Evolutionary conservation across 352 stramenopile genomes (phyloP).

Genomic region (Paralagenidium karlingii): DNA sequence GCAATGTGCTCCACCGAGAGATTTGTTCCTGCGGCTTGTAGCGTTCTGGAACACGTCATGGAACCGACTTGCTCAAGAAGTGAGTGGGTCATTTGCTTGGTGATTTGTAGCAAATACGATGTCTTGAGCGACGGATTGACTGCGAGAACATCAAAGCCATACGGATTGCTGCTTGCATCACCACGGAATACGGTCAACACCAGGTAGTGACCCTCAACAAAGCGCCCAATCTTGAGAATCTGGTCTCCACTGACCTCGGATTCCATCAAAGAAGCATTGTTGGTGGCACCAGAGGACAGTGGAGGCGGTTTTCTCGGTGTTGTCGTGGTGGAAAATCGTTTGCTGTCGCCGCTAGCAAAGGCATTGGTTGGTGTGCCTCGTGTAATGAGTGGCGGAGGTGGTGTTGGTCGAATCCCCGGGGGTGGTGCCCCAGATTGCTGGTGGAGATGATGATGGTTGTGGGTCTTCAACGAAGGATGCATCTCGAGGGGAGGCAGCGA

Average conservation of each 20-base stretch:
- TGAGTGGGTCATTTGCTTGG: conserved; percentile 47
- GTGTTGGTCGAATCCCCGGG: conserved; percentile 1
- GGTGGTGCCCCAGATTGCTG: conserved; percentile 2
- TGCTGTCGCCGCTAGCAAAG: conserved; percentile 1
- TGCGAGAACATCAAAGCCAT: conserved; percentile 56
- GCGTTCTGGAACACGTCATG: too few relatives aligned
- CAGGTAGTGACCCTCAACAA: conserved; percentile 49
- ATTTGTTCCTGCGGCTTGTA: conserved; percentile 52
- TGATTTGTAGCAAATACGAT: conserved; percentile 38
- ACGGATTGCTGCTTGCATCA: conserved; percentile 46
- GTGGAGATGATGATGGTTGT: not conserved
- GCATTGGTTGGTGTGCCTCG: not conserved
- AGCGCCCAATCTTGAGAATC: conserved; percentile 48
- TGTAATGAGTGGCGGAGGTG: not conserved
- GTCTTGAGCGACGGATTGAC: conserved; percentile 25
- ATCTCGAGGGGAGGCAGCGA: conserved; percentile 44
- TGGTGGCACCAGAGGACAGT: conserved; percentile 4
- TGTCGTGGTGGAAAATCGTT: not conserved
- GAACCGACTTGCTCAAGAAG: conserved; percentile 45
- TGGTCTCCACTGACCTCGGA: conserved; percentile 26
- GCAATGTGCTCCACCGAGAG: conserved; percentile 62
- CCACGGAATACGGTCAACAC: conserved; percentile 55
- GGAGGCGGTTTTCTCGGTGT: conserved; percentile 1
- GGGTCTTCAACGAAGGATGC: conserved; percentile 11
- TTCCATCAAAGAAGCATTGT: not conserved